These are phyloP conservation scores for Sechiopsis laciniata DNA, from an alignment of 306 rosid species.

Conservation along the genomic window DNA sequence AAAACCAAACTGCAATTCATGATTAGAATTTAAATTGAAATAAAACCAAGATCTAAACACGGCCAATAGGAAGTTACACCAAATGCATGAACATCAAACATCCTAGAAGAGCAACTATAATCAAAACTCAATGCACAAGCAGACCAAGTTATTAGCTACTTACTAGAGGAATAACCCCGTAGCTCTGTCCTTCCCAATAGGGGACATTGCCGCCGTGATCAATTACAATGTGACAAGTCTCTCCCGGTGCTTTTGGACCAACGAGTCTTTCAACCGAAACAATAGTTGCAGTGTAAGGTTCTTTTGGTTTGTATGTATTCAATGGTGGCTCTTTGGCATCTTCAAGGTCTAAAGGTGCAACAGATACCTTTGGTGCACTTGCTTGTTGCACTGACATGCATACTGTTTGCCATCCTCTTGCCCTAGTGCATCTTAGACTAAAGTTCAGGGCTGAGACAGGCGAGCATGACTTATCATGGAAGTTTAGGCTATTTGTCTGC, in stretches of 20 bases:
- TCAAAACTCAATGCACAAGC: background rate
- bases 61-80: background rate
- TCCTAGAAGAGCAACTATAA: background rate
- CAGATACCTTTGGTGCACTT: constrained; percentile 54
- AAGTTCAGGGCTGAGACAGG: constrained; percentile 39
- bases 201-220: constrained; percentile 94
- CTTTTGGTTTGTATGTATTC: constrained; percentile 68
- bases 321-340: constrained; percentile 76
- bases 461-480: constrained; percentile 54
- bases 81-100: background rate
- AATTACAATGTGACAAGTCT: constrained; percentile 90
- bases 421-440: constrained; percentile 34
- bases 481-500: constrained; percentile 51
- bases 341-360: constrained; percentile 66
- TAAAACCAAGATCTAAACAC: background rate
- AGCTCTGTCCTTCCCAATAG: constrained; percentile 99
- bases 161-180: constrained; percentile 93
- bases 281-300: constrained; percentile 85
- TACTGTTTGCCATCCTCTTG: constrained; percentile 38
- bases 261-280: constrained; percentile 91
- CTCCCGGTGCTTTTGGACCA: constrained; percentile 94
- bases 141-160: constrained; percentile 28
- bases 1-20: background rate
- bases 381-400: constrained; percentile 94
- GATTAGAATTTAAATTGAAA: background rate